phyloP scores from a whole-genome alignment of 805 yeast genomes.

The Hagleromyces aurorensis region DNA sequence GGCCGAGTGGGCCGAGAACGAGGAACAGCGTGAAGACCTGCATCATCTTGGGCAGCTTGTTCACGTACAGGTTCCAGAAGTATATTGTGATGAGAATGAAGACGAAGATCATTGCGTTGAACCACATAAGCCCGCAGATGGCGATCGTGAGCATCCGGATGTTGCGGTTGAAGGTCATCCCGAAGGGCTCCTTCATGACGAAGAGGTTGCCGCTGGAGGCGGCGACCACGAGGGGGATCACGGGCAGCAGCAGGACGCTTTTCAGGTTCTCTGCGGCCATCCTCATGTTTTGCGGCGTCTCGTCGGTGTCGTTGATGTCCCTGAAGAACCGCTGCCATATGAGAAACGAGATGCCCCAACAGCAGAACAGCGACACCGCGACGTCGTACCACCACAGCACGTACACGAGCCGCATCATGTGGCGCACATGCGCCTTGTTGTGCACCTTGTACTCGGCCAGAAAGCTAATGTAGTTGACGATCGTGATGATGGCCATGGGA shows the following conservation, averaged over 20 bases:
- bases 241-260: constrained; percentile 58
- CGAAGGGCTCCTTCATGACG: constrained; percentile 31
- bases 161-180: constrained; percentile 35
- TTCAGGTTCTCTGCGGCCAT: constrained; percentile 37
- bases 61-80: constrained; percentile 49
- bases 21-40: constrained; percentile 60
- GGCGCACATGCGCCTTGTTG: constrained; percentile 17
- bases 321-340: constrained; percentile 33
- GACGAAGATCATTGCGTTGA: constrained; percentile 58
- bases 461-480: constrained; percentile 47
- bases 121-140: constrained; percentile 54
- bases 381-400: constrained; percentile 71
- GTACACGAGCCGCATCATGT: constrained; percentile 45
- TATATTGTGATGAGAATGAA: constrained; percentile 48
- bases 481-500: constrained; percentile 71
- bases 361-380: constrained; percentile 44
- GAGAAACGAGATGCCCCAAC: constrained; percentile 53
- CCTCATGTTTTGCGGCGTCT: constrained; percentile 10
- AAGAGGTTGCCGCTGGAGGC: constrained; percentile 63
- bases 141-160: constrained; percentile 44
- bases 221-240: constrained; percentile 74
- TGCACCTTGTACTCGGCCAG: constrained; percentile 31
- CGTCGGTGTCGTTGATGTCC: constrained; percentile 30
- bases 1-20: constrained; percentile 81
- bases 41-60: constrained; percentile 50